Percentiles rank a stretch among this genome's conserved stretches.
phyloP scores from a whole-genome alignment of 495 filamentous ascomycete genomes.

The Hypoxylon rickii region DNA sequence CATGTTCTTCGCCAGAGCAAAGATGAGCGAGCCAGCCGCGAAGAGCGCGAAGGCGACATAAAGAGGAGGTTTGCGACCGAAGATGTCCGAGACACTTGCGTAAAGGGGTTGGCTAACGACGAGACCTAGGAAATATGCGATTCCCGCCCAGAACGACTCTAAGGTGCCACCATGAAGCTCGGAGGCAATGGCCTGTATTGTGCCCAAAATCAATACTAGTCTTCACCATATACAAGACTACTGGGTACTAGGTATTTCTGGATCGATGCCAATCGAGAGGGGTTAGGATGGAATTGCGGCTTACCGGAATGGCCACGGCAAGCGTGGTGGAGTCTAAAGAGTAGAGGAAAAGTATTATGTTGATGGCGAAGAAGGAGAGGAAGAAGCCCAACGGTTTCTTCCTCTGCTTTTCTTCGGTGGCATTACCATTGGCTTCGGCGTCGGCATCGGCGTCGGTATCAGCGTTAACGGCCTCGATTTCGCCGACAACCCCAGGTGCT shows the following conservation, averaged over 20 bases:
- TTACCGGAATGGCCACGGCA: slow-evolving; percentile 29
- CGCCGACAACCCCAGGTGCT: background rate
- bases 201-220: slow-evolving; percentile 6
- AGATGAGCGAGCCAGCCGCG: slow-evolving; percentile 64
- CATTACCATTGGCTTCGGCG: background rate
- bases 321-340: slow-evolving; percentile 29
- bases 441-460: slow-evolving; percentile 9
- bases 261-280: background rate
- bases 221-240: background rate
- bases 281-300: background rate
- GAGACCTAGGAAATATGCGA: slow-evolving; percentile 57
- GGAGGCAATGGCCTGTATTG: slow-evolving; percentile 42
- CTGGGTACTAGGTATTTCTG: too few relatives aligned
- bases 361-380: slow-evolving; percentile 28
- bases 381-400: slow-evolving; percentile 24
- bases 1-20: slow-evolving; percentile 66
- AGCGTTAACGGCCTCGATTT: slow-evolving; percentile 1
- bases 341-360: slow-evolving; percentile 23
- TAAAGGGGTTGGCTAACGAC: slow-evolving; percentile 52
- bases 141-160: slow-evolving; percentile 64
- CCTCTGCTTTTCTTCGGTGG: background rate
- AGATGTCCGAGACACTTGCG: slow-evolving; percentile 65
- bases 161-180: slow-evolving; percentile 58
- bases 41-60: slow-evolving; percentile 69
- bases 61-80: slow-evolving; percentile 74